Evolutionary conservation across 1,284 basidiomycete species (phyloP).

Genomic region (Coniophora puteana): DNA sequence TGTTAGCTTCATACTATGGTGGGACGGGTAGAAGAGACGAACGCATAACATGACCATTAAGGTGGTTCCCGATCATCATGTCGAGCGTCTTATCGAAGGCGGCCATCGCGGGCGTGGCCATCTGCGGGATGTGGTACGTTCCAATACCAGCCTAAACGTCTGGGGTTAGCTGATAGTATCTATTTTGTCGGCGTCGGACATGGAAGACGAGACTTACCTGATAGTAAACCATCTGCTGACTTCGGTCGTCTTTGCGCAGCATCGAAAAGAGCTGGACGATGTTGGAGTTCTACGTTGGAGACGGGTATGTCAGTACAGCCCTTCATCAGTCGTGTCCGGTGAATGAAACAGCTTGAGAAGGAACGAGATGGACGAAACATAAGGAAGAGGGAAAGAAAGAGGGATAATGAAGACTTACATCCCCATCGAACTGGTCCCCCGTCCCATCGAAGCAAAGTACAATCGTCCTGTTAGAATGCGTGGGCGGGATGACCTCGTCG

Average conservation of each 20-base stretch:
- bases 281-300: conserved; percentile 39
- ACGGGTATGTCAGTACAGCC: background rate
- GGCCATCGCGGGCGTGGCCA: conserved; percentile 1
- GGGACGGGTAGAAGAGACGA: conserved; percentile 9
- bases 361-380: background rate
- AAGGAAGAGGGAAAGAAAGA: background rate
- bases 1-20: background rate
- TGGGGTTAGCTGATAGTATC: conserved; percentile 1
- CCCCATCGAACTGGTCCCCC: conserved; percentile 52
- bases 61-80: conserved; percentile 48
- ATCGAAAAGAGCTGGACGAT: conserved; percentile 46
- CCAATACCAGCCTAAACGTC: conserved; percentile 44
- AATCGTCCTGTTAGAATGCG: conserved; percentile 35
- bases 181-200: background rate
- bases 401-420: conserved; percentile 32
- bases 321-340: background rate
- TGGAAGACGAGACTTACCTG: conserved; percentile 36
- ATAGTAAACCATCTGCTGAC: conserved; percentile 59
- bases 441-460: conserved; percentile 57
- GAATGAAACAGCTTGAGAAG: background rate
- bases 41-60: conserved; percentile 56
- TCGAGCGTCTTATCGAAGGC: conserved; percentile 38
- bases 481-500: conserved; percentile 32
- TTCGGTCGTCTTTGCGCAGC: conserved; percentile 48
- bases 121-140: conserved; percentile 29